Base-by-base conservation (phyloP, 805 yeast genomes). In the Yarrowia phangngaensis region DNA sequence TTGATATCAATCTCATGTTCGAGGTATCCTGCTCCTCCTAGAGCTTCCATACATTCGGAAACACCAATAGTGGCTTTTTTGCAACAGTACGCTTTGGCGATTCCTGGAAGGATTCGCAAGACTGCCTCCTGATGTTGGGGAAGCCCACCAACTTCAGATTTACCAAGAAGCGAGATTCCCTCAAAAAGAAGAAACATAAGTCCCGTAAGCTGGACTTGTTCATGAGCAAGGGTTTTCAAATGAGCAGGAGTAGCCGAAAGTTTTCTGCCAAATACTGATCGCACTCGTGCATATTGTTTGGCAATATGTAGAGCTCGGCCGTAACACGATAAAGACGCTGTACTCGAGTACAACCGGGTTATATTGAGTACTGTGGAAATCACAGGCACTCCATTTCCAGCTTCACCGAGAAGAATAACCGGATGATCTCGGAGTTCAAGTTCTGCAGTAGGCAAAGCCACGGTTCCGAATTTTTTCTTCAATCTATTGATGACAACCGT, bases 21-120 rank as follows among this genome's bases (percentile, higher is more conserved):
- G 46, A 62, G 46, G 36, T 61, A 61, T 14, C 65, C 65, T 1
- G 58, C 57, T 4, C 65, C 65, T 16, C 65, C 65, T 11, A 61
- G 48, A 8, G 62, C 62, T 34, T 61, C 65, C 64, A 62, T 61
- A 36, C 66, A 62, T 38, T 61, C 65, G 2, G 60, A 57, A 13
- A 61, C 53, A 2, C 64, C 63, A 9, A 53, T 49, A 7, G 59
- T 43, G 23, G 64, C 47, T 11, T 46, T 34, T 35, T 62, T 62
- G 12, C 63, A 60, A 4, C 53, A 48, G 15, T 53, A 32, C 2
- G 61, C 59, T 45, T 61, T 61, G 32, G 60, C 33, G 11, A 61
- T 40, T 7, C 66, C 63, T 7, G 65, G 58, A 2, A 61, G 35
- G 3, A 60, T 32, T 19, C 65, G 38, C n/a, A 62, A 38, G 7